Evolutionary conservation across 768 basidiomycete genomes (phyloP).

Genomic region (Pulveroboletus sp.): DNA sequence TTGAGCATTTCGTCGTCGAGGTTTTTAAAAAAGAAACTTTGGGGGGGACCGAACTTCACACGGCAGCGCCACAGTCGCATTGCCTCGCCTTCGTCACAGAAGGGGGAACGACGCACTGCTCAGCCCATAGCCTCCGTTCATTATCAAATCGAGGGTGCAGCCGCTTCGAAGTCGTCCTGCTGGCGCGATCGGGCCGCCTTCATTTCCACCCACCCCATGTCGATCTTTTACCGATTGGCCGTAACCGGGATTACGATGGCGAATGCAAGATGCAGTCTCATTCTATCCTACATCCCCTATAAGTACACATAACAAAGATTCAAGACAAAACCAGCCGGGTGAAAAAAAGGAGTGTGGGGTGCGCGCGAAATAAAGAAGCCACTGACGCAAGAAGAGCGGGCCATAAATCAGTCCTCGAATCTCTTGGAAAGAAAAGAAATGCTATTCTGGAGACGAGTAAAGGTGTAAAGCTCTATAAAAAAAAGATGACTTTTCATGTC

Average conservation of each 20-base stretch:
- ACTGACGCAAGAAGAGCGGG: constrained; percentile 21
- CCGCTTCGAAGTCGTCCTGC: constrained; percentile 37
- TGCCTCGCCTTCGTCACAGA: constrained; percentile 7
- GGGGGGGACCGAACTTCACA: not conserved
- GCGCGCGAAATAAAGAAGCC: constrained; percentile 24
- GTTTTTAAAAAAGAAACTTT: too few relatives aligned
- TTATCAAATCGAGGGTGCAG: constrained; percentile 41
- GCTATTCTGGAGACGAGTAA: constrained; percentile 1
- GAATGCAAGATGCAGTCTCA: constrained; percentile 11
- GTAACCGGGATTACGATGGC: not conserved
- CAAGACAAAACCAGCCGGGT: constrained; percentile 11
- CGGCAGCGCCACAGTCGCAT: not conserved
- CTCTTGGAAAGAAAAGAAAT: constrained; percentile 10
- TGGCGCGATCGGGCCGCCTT: constrained; percentile 29
- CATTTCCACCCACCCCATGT: constrained; percentile 5
- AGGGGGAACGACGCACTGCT: too few relatives aligned
- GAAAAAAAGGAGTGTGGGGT: constrained; percentile 2
- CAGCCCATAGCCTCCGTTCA: too few relatives aligned
- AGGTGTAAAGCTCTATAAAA: too few relatives aligned
- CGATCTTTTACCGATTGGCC: constrained; percentile 22
- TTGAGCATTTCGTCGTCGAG: constrained; percentile 19
- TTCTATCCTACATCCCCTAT: constrained; percentile 25
- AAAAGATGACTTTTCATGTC: constrained; percentile 24
- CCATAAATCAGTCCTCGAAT: constrained; percentile 32
- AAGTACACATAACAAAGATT: constrained; percentile 29